Percentiles rank a stretch among this genome's conserved stretches.
phyloP scores from a whole-genome alignment of 441 rosid species.

The Jatropha podagrica region DNA sequence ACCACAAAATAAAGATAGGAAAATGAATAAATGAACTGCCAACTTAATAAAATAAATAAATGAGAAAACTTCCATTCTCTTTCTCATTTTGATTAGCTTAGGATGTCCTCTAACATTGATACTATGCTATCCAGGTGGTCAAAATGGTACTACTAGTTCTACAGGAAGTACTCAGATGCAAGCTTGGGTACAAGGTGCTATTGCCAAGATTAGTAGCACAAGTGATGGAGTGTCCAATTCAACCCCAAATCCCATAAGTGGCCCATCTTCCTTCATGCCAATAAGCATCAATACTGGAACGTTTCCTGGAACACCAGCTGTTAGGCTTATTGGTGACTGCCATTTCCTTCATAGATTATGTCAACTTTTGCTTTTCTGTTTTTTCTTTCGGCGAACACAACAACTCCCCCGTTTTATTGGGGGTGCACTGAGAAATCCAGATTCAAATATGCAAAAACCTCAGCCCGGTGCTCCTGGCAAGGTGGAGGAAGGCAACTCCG shows the following conservation, averaged over 20 bases:
- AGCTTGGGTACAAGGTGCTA: slow-evolving; percentile 99
- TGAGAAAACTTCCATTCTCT: background rate
- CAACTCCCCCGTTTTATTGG: slow-evolving; percentile 53
- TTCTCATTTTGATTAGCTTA: background rate
- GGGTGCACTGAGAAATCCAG: slow-evolving; percentile 61
- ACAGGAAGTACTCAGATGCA: slow-evolving; percentile 96
- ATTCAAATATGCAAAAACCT: slow-evolving; percentile 67
- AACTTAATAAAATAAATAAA: too few relatives aligned
- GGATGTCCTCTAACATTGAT: slow-evolving; percentile 9
- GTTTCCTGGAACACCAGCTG: slow-evolving; percentile 99
- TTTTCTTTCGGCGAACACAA: slow-evolving; percentile 76
- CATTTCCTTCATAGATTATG: slow-evolving; percentile 99
- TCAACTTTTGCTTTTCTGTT: slow-evolving; percentile 94
- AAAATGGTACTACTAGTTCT: slow-evolving; percentile 75
- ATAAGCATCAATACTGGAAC: slow-evolving; percentile 99
- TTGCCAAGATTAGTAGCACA: slow-evolving; percentile 93
- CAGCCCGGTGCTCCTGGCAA: slow-evolving; percentile 77
- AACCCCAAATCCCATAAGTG: slow-evolving; percentile 71
- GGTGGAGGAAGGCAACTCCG: slow-evolving; percentile 77
- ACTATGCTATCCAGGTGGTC: slow-evolving; percentile 59
- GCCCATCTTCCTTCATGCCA: slow-evolving; percentile 91
- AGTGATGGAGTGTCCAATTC: slow-evolving; percentile 71
- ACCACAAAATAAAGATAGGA: background rate
- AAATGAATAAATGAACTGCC: too few relatives aligned
- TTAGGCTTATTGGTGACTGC: slow-evolving; percentile 98